phyloP scores from a whole-genome alignment of 2,329 filamentous ascomycete genomes.

The Sclerotinia sclerotiorum region DNA sequence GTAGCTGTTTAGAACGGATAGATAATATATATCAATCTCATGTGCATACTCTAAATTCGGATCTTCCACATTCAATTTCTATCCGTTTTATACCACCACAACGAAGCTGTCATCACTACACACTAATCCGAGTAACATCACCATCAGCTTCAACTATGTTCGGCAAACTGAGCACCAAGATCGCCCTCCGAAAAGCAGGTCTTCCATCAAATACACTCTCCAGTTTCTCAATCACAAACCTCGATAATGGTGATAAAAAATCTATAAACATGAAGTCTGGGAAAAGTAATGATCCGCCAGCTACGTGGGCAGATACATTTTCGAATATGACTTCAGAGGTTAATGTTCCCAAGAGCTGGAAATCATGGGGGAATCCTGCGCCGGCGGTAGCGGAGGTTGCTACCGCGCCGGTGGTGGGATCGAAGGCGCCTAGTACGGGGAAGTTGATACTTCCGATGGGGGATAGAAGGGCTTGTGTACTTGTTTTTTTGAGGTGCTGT shows the following conservation, averaged over 20 bases:
- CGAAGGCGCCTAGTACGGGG: slow-evolving; percentile 30
- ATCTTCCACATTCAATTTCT: background rate
- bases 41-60: background rate
- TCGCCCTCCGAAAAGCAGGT: slow-evolving; percentile 39
- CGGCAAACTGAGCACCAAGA: slow-evolving; percentile 38
- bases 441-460: slow-evolving; percentile 47
- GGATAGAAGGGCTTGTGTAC: slow-evolving; percentile 54
- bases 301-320: slow-evolving; percentile 37
- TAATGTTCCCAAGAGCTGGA: slow-evolving; percentile 35
- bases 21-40: background rate
- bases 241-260: slow-evolving; percentile 22
- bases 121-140: background rate
- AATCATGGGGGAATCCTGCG: slow-evolving; percentile 37
- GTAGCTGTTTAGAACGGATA: background rate
- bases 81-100: background rate
- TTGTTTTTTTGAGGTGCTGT: slow-evolving; percentile 70
- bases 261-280: slow-evolving; percentile 28
- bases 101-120: background rate
- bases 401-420: slow-evolving; percentile 32
- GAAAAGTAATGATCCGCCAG: slow-evolving; percentile 12
- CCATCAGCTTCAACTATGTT: slow-evolving; percentile 32
- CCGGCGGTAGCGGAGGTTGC: slow-evolving; percentile 36
- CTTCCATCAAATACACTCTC: slow-evolving; percentile 35
- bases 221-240: slow-evolving; percentile 22
- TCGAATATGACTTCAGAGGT: slow-evolving; percentile 29